Base-by-base conservation (phyloP, 2,329 filamentous ascomycete genomes). In the Didymella exigua region DNA sequence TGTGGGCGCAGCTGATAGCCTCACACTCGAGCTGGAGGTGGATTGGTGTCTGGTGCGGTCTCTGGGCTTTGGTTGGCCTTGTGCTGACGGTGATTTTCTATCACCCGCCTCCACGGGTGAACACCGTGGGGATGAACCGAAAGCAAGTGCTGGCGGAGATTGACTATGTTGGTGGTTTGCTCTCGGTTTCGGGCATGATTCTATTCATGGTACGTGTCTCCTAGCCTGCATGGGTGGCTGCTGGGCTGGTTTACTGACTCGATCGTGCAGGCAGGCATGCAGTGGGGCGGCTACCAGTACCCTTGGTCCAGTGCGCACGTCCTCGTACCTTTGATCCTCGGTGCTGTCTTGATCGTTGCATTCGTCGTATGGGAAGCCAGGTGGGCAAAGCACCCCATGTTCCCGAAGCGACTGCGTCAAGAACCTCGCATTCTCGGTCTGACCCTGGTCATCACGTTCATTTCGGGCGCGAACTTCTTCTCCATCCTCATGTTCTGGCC, bases 1-100 rank as follows among this genome's bases (percentile, higher is more conserved):
- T 88, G 13, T 88, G 82, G 76, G 84, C 77, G 16, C 85, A 88
- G 67, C 75, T 86, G 68, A 82, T 84, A 30, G 75, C 81, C 4
- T 68, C 69, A 10, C 65, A 77, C 44, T 73, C 77, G 1, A 75
- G 67, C 30, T 86, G 84, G 82, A 73, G 84, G 56, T 85, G 80
- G 56, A 76, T 84, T 21, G 82, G 82, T 11, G 66, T 83, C 9
- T 72, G 85, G 31, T 81, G 80, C 26, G 80, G 75, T 2, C 60
- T 81, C 16, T 85, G 82, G 79, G 74, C 78, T 2, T 76, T 80
- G 43, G 67, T 82, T 36, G 83, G 81, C 4, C 74, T 86, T 24
- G 66, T 81, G 8, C 65, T 84, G 43, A 79, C 81, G 0, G 73
- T 75, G 1, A 56, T 82, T 64, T 43, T 71, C 81, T 58, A 76